Conservation (phyloP, 1,284 basidiomycete species). For the Microbotryum violaceum region DNA sequence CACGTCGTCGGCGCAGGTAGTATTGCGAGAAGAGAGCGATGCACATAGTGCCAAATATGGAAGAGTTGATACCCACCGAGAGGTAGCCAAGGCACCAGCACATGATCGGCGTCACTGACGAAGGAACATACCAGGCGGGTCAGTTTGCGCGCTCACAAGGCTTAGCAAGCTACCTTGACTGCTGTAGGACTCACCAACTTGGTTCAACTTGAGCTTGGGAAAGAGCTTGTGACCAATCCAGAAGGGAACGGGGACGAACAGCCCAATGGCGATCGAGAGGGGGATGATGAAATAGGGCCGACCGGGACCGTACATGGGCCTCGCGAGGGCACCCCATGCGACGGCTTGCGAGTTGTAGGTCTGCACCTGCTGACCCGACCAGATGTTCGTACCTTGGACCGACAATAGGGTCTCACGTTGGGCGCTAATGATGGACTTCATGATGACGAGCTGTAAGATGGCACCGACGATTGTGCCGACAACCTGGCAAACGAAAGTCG, state of each 20-base stretch:
- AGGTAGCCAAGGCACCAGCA: slow-evolving; percentile 9
- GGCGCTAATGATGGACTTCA: slow-evolving; percentile 51
- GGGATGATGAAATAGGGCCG: slow-evolving; percentile 44
- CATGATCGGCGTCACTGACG: slow-evolving; percentile 13
- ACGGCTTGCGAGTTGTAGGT: slow-evolving; percentile 56
- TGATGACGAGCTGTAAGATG: slow-evolving; percentile 46
- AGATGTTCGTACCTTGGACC: slow-evolving; percentile 44
- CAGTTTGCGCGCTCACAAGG: not conserved
- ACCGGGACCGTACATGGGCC: slow-evolving; percentile 49
- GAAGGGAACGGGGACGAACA: slow-evolving; percentile 53
- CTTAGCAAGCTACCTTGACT: too few relatives aligned
- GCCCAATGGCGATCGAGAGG: slow-evolving; percentile 43
- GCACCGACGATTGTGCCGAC: slow-evolving; percentile 57
- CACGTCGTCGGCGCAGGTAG: slow-evolving; percentile 18
- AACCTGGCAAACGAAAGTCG: slow-evolving; percentile 60
- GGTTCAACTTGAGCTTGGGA: slow-evolving; percentile 42
- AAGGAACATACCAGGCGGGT: slow-evolving; percentile 28
- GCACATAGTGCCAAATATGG: slow-evolving; percentile 23
- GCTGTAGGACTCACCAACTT: slow-evolving; percentile 4
- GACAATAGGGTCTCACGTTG: slow-evolving; percentile 47
- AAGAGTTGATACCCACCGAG: slow-evolving; percentile 31
- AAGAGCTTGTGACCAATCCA: slow-evolving; percentile 50
- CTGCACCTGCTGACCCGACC: slow-evolving; percentile 52
- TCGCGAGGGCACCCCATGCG: slow-evolving; percentile 58
- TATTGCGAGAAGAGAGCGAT: slow-evolving; percentile 22